Percentiles rank a stretch among this genome's conserved stretches.
These are phyloP conservation scores for Pseudogymnoascus sp. DNA, from an alignment of 2,329 filamentous ascomycete genomes.

Conservation along the genomic window DNA sequence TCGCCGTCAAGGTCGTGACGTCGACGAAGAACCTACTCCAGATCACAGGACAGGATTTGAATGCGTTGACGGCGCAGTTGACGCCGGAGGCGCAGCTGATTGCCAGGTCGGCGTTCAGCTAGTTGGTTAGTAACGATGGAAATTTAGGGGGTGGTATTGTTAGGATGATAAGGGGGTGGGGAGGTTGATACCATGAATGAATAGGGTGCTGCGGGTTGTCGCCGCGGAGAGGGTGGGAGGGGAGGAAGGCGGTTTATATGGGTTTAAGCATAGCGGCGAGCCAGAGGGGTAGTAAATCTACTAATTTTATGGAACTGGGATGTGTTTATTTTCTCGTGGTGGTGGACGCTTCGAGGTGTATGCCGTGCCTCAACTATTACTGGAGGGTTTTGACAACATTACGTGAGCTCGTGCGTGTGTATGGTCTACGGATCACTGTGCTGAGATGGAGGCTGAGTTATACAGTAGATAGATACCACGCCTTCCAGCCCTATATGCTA, in stretches of 20 bases:
- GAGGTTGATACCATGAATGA: conserved; percentile 10
- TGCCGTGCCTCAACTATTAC: neutral
- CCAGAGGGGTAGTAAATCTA: conserved; percentile 1
- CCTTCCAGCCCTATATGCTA: conserved; percentile 4
- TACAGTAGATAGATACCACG: conserved; percentile 1
- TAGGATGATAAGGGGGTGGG: neutral
- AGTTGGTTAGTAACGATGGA: conserved; percentile 22
- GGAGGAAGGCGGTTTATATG: neutral
- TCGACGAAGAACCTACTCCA: conserved; percentile 72
- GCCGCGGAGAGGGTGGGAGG: neutral
- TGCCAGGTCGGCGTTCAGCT: conserved; percentile 72
- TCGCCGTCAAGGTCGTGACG: conserved; percentile 65
- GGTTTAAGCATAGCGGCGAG: conserved; percentile 4
- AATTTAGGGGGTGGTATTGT: neutral
- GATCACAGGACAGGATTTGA: conserved; percentile 65
- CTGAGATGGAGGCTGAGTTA: neutral
- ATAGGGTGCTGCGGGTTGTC: neutral
- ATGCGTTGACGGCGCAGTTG: conserved; percentile 66
- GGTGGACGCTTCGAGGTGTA: neutral
- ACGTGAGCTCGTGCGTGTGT: neutral
- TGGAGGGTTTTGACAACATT: neutral
- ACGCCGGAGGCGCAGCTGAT: conserved; percentile 71
- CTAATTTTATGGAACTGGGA: neutral
- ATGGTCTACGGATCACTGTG: neutral
- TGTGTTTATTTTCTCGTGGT: neutral